These are phyloP conservation scores for Pythium biforme DNA, from an alignment of 352 stramenopile genomes.

Conservation along the genomic window DNA sequence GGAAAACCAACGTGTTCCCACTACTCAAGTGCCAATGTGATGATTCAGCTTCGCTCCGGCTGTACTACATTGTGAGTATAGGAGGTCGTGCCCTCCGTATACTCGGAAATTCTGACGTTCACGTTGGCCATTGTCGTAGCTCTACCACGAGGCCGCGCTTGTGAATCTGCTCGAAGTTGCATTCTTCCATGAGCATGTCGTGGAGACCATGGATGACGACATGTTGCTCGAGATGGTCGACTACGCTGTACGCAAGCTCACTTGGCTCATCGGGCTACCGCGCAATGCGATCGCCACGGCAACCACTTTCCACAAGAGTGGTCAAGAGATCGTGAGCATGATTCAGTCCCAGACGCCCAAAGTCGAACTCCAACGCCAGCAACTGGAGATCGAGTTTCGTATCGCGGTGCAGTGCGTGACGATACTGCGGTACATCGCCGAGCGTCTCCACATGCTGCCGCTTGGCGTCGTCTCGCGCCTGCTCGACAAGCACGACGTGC, in stretches of 20 bases:
- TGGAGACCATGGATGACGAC: constrained; percentile 87
- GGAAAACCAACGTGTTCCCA: constrained; percentile 83
- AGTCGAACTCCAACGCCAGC: constrained; percentile 67
- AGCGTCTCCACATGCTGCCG: constrained; percentile 86
- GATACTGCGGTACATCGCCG: constrained; percentile 87
- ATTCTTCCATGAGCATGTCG: constrained; percentile 88
- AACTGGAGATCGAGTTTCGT: constrained; percentile 86
- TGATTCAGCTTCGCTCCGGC: constrained; percentile 67
- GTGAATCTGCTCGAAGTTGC: constrained; percentile 89
- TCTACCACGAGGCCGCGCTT: constrained; percentile 90
- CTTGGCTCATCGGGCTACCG: constrained; percentile 72
- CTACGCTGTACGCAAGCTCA: constrained; percentile 91
- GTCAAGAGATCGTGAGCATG: constrained; percentile 67
- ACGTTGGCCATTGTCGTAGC: constrained; percentile 18
- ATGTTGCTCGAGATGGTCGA: constrained; percentile 92
- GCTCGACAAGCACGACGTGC: constrained; percentile 95
- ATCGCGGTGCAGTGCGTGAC: constrained; percentile 85
- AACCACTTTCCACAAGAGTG: constrained; percentile 74
- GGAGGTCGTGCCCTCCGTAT: not conserved
- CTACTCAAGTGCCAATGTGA: constrained; percentile 47
- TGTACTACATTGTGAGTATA: constrained; percentile 88
- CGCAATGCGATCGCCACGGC: constrained; percentile 49
- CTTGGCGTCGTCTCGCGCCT: constrained; percentile 89
- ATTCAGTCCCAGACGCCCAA: constrained; percentile 50
- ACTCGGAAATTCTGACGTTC: not conserved